These are phyloP conservation scores for Fusarium sp. DNA, from an alignment of 2,329 filamentous ascomycete genomes.

Conservation along the genomic window DNA sequence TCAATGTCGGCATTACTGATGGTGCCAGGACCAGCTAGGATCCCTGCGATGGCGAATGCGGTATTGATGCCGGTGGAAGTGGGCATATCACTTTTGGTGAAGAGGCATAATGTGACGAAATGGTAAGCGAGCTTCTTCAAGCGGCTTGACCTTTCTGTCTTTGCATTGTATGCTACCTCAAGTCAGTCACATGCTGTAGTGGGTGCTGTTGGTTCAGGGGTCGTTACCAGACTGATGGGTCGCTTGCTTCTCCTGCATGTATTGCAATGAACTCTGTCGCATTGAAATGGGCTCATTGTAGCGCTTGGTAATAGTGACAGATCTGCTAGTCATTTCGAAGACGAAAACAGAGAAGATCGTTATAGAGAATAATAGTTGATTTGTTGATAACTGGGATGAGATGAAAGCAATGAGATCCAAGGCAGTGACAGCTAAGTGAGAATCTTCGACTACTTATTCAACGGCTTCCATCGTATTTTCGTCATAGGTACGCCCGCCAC, in stretches of 20 bases:
- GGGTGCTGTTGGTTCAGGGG: conserved; percentile 9
- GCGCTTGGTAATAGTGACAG: conserved; percentile 8
- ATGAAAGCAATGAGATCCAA: neutral
- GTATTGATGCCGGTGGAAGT: conserved; percentile 33
- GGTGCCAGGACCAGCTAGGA: conserved; percentile 22
- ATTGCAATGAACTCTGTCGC: neutral
- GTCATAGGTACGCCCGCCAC: neutral
- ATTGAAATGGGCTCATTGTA: neutral
- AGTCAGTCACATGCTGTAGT: conserved; percentile 12
- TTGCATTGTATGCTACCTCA: conserved; percentile 15
- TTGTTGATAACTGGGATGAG: neutral
- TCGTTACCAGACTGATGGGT: conserved; percentile 22
- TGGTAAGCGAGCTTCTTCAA: conserved; percentile 26
- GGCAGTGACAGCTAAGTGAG: neutral
- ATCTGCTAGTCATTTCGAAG: conserved; percentile 10
- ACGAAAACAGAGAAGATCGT: neutral
- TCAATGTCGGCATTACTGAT: conserved; percentile 22
- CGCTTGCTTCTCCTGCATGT: neutral
- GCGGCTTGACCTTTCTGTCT: neutral
- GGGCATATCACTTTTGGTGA: conserved; percentile 33
- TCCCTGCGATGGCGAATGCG: conserved; percentile 27
- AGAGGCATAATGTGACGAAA: conserved; percentile 25
- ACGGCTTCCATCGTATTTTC: neutral
- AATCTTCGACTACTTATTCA: conserved; percentile 18
- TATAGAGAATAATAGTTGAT: neutral